These are phyloP conservation scores for Bretziella fagacearum DNA, from an alignment of 2,329 filamentous ascomycete genomes.

Conservation along the genomic window DNA sequence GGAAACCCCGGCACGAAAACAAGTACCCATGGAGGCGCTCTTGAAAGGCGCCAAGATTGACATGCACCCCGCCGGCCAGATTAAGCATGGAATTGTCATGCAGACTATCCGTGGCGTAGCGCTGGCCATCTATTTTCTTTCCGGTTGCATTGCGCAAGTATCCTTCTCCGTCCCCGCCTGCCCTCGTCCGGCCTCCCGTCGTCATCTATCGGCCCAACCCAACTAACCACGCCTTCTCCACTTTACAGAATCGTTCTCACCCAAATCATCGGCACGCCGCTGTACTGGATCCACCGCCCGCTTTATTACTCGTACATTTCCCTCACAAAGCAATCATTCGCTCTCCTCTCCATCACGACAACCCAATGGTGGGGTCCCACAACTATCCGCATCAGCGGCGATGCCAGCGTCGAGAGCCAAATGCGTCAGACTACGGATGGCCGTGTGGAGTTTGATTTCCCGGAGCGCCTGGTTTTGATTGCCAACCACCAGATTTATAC, in stretches of 20 bases:
- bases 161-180: neutral
- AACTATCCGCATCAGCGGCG: constrained; percentile 64
- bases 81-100: constrained; percentile 32
- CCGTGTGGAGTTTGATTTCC: constrained; percentile 60
- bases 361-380: constrained; percentile 83
- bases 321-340: constrained; percentile 71
- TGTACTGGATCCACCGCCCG: constrained; percentile 60
- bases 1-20: neutral
- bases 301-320: constrained; percentile 78
- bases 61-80: constrained; percentile 37
- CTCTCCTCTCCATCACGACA: constrained; percentile 58
- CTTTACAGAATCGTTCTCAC: constrained; percentile 43
- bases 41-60: constrained; percentile 11
- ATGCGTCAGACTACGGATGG: constrained; percentile 54
- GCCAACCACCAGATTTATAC: constrained; percentile 88
- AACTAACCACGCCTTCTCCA: neutral
- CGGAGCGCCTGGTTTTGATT: constrained; percentile 65
- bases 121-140: constrained; percentile 35
- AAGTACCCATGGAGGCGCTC: constrained; percentile 10
- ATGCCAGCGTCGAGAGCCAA: constrained; percentile 61
- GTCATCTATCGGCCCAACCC: neutral
- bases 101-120: constrained; percentile 36
- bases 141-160: constrained; percentile 32
- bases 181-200: no score
- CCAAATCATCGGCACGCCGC: constrained; percentile 57